Evolutionary conservation across 1,284 basidiomycete species (phyloP).

Genomic region (Cryptococcus sp.): DNA sequence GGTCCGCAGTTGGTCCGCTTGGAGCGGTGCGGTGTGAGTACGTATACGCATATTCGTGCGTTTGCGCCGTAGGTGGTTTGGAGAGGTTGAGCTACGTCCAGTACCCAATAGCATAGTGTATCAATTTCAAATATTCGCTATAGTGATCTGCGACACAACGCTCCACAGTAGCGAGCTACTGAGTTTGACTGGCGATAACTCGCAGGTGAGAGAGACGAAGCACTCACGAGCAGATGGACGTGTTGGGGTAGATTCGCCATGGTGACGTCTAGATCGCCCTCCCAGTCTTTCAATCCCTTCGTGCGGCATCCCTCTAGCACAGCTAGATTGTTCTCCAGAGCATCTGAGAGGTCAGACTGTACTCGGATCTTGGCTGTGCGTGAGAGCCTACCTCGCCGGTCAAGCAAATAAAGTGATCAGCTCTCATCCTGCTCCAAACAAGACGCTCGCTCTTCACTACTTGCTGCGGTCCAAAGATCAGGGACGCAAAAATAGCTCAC

Average conservation of each 20-base stretch:
- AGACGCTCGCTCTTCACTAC: neutral
- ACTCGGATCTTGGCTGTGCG: slow-evolving; percentile 30
- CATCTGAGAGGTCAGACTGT: slow-evolving; percentile 38
- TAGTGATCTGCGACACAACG: too few species aligned
- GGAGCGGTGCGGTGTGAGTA: slow-evolving; percentile 26
- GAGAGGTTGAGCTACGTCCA: slow-evolving; percentile 35
- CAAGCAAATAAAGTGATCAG: neutral
- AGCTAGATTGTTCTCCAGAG: slow-evolving; percentile 25
- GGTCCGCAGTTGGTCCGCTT: slow-evolving; percentile 26
- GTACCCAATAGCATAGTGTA: neutral
- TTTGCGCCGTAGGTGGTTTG: slow-evolving; percentile 17
- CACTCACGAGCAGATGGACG: slow-evolving; percentile 39
- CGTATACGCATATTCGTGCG: slow-evolving; percentile 29
- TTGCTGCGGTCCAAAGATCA: neutral
- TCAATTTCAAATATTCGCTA: neutral
- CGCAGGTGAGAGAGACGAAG: neutral
- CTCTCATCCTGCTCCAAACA: neutral
- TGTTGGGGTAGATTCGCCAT: slow-evolving; percentile 43
- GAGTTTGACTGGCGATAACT: neutral
- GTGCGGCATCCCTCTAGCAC: slow-evolving; percentile 21
- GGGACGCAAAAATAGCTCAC: slow-evolving; percentile 5
- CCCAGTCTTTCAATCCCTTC: slow-evolving; percentile 29
- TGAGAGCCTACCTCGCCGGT: slow-evolving; percentile 15
- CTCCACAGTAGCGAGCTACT: too few species aligned
- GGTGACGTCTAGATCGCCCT: slow-evolving; percentile 32